A percentile compares a stretch with the other conserved stretches of the same genome.
phyloP scores from a whole-genome alignment of 768 basidiomycete genomes.

The Podaxis sp. region DNA sequence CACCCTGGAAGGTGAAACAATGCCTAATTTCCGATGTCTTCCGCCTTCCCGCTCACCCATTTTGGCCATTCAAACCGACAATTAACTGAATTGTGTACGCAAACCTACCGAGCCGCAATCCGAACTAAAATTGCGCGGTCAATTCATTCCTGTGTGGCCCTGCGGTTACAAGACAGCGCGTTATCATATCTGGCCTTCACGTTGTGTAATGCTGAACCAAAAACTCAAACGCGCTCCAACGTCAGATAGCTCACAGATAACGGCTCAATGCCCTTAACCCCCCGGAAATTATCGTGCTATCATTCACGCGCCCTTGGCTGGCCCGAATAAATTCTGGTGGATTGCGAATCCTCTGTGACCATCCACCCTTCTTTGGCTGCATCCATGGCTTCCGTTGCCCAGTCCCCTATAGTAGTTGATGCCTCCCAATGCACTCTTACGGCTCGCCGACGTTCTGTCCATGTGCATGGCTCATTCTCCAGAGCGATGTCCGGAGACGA shows the following conservation, averaged over 20 bases:
- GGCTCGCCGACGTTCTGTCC: not conserved
- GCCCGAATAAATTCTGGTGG: constrained; percentile 9
- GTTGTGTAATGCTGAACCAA: constrained; percentile 1
- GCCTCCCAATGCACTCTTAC: not conserved
- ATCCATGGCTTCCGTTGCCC: not conserved
- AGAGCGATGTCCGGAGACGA: not conserved
- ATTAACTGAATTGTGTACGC: not conserved
- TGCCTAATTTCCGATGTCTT: not conserved
- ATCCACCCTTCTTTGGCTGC: not conserved
- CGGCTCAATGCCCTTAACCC: not conserved
- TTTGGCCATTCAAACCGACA: not conserved
- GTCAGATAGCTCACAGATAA: not conserved
- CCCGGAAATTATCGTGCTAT: not conserved
- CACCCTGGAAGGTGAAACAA: not conserved
- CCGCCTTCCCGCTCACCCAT: not conserved
- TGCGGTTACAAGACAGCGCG: not conserved
- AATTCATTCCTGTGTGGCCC: not conserved
- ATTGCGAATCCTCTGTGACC: not conserved
- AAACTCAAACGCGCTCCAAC: constrained; percentile 7
- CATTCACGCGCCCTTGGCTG: not conserved
- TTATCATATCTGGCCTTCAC: not conserved
- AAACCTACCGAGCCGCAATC: not conserved
- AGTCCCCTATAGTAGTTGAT: not conserved
- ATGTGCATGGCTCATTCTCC: not conserved
- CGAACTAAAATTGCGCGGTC: constrained; percentile 2